Base-by-base conservation (phyloP, 1,139 yeast species). In the Sugiyamaella pinicola region DNA sequence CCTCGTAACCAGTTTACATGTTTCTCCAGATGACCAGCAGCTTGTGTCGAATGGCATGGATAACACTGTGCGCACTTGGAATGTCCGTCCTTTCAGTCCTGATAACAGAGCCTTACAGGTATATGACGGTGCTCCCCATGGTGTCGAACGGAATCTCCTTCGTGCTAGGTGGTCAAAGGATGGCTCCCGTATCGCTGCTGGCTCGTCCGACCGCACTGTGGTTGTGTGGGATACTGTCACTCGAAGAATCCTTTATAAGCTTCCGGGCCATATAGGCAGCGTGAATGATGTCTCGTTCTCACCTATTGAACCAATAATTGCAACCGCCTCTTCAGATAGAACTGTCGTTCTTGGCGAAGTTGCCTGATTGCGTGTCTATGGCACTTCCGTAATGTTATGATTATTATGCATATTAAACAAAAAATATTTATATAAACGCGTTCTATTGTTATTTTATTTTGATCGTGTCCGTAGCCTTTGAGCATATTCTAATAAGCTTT, bases 401-500 rank as follows among this genome's bases (percentile, higher is more conserved):
- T 38, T 7, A 22, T 13, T 4, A 12, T 38, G 28, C 42, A 38
- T 24, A 15, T 3, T 38, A 22, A 29, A 18, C 18, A 29, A 6
- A 3, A 3, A 26, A 19, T 43, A 34, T 31, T 21, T 43, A 21
- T 43, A 43, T 19, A 13, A 21, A 38, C 42, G 38, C 42, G 34
- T 18, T 38, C 24, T 12, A 12, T 22, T 8, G 21, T n/a, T 8
- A 26, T 50, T 45, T 58, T 38, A 46, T 18, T 46, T 46, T n/a
- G 49, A 37, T 31, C 49, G 49, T 8, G 43, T 53, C 12, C 63
- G 59, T 40, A 66, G 28, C 24, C 70, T 57, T 62, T 85, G 90
- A 29, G 86, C 83, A 65, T 84, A 83, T 18, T 87, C 91, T 34
- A 84, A 83, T 58, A 84, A 71, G 58, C 82, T 83, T 65, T 84